phyloP scores from a whole-genome alignment of 2,329 filamentous ascomycete genomes.

The Allantophomopsis lycopodina region DNA sequence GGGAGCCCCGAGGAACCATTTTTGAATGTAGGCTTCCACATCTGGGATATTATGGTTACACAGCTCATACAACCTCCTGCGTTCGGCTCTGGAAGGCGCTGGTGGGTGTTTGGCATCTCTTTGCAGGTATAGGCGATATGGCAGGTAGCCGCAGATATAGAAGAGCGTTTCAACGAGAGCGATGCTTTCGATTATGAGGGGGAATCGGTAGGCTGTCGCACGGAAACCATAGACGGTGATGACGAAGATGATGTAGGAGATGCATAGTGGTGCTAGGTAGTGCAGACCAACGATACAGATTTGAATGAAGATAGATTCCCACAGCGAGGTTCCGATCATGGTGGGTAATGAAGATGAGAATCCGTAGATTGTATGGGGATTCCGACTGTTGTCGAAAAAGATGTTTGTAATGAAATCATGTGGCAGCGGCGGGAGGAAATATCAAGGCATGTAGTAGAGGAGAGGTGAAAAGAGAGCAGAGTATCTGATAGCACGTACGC shows the following conservation, averaged over 20 bases:
- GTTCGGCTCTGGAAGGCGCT: slow-evolving; percentile 25
- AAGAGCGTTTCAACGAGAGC: slow-evolving; percentile 36
- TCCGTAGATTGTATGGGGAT: too few species aligned
- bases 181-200: slow-evolving; percentile 22
- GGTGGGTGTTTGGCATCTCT: slow-evolving; percentile 33
- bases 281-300: slow-evolving; percentile 31
- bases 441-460: too few species aligned
- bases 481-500: too few species aligned
- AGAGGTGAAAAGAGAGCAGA: too few species aligned
- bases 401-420: too few species aligned
- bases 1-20: slow-evolving; percentile 43
- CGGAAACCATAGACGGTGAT: slow-evolving; percentile 16
- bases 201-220: slow-evolving; percentile 15
- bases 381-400: too few species aligned
- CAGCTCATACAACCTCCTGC: slow-evolving; percentile 32
- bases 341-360: not conserved
- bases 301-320: slow-evolving; percentile 25
- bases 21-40: slow-evolving; percentile 33
- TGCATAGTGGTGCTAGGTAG: slow-evolving; percentile 31
- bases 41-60: slow-evolving; percentile 37
- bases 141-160: slow-evolving; percentile 37
- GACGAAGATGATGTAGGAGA: slow-evolving; percentile 27
- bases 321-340: slow-evolving; percentile 19
- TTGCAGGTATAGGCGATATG: slow-evolving; percentile 35
- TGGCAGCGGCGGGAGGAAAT: too few species aligned